Evolutionary conservation across 352 stramenopile genomes (phyloP).

Genomic region (Pythium dissimile): DNA sequence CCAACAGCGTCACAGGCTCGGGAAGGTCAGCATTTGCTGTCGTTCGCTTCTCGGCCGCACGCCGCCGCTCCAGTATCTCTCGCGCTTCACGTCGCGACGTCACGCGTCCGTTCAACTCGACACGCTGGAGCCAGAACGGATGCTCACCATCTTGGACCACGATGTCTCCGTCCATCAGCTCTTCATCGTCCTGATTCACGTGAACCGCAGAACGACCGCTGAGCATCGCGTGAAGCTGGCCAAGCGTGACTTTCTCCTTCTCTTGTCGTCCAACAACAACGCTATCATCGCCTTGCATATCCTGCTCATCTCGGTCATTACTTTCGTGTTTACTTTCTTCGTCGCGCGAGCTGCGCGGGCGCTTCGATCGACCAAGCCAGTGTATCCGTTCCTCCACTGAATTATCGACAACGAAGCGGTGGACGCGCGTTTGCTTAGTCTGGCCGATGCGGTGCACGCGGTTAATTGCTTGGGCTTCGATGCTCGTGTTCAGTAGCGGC

Average conservation of each 20-base stretch:
- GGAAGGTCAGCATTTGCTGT: neutral
- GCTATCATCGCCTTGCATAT: slow-evolving; percentile 26
- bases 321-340: slow-evolving; percentile 16
- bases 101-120: slow-evolving; percentile 36
- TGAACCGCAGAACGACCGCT: slow-evolving; percentile 15
- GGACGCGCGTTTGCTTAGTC: slow-evolving; percentile 72
- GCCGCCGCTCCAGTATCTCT: slow-evolving; percentile 35
- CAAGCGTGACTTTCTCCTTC: slow-evolving; percentile 54
- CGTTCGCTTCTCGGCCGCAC: slow-evolving; percentile 26
- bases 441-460: slow-evolving; percentile 91
- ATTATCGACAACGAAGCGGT: slow-evolving; percentile 86
- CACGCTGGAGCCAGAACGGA: slow-evolving; percentile 43
- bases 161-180: neutral
- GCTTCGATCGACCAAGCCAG: slow-evolving; percentile 28
- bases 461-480: slow-evolving; percentile 88
- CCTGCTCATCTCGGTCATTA: neutral
- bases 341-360: neutral
- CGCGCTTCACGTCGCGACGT: slow-evolving; percentile 28
- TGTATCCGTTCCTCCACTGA: slow-evolving; percentile 90
- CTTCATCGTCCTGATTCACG: neutral
- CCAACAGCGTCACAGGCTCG: slow-evolving; percentile 11
- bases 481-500: slow-evolving; percentile 78
- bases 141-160: neutral
- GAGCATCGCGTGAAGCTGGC: slow-evolving; percentile 42
- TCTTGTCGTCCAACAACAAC: slow-evolving; percentile 44